Evolutionary conservation across 148 eudicot genomes (phyloP).

Genomic region (Dianthus caryophyllus): DNA sequence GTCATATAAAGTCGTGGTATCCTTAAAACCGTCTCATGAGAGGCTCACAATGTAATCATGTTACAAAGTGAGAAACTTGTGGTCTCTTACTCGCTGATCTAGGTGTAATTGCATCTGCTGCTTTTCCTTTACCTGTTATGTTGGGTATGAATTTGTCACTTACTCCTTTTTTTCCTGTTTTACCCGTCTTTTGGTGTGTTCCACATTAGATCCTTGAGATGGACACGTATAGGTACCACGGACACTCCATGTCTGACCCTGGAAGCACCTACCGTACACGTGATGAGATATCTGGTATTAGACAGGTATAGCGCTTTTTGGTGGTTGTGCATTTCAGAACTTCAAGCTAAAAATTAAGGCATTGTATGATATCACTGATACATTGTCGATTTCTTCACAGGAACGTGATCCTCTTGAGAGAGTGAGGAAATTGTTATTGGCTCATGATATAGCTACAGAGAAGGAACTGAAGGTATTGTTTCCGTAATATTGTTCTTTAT

Average conservation of each 20-base stretch:
- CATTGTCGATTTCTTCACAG: slow-evolving; percentile 35
- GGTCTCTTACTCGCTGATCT: neutral
- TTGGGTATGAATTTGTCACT: neutral
- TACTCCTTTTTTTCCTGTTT: neutral
- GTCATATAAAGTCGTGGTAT: neutral
- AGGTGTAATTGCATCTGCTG: neutral
- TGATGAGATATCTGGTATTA: slow-evolving; percentile 79
- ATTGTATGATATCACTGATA: too few species aligned
- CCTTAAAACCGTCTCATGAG: neutral
- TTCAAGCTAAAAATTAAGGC: too few species aligned
- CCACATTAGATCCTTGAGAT: slow-evolving; percentile 81
- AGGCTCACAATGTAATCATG: neutral
- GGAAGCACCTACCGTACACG: slow-evolving; percentile 98
- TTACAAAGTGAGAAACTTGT: slow-evolving; percentile 37
- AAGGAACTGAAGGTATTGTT: slow-evolving; percentile 88
- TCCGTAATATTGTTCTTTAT: neutral
- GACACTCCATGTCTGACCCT: slow-evolving; percentile 99
- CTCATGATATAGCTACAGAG: slow-evolving; percentile 79
- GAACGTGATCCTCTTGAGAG: slow-evolving; percentile 98
- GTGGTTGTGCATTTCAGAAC: too few species aligned
- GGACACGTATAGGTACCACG: slow-evolving; percentile 99
- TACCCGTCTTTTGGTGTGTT: slow-evolving; percentile 5
- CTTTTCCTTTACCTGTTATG: neutral
- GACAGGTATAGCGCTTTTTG: too few species aligned
- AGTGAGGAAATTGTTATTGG: slow-evolving; percentile 60